Evolutionary conservation across 1,284 basidiomycete species (phyloP), one percentile per base, ranked within the genome.

Genomic region (Ganoderma resinaceum): DNA sequence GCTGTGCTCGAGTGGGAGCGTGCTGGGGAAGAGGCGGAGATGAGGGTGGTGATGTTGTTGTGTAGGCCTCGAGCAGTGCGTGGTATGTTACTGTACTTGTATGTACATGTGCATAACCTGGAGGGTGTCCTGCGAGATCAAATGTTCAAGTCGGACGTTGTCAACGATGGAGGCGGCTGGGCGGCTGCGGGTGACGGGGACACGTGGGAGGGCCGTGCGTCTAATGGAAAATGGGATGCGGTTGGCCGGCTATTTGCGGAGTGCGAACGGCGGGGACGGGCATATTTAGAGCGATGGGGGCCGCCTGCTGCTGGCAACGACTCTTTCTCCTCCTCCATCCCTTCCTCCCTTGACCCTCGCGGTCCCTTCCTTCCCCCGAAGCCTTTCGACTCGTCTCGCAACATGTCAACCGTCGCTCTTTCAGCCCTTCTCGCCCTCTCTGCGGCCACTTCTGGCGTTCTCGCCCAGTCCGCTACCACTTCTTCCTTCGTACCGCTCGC

Each of bases 401-500:
- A 87, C 14, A 38, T 85, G 85, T 76, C 81, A 65, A 76, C 76
- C 69, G 78, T 80, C 85, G 71, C 82, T 83, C 85, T 83, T 82
- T 84, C 80, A 61, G 74, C 78, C 65, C 72, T 86, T 53, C 66
- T 85, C 68, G 80, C 81, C 65, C 29, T 83, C 73, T 78, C 80
- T 72, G 78, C 80, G 72, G 77, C 78, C 63, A 71, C 79, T 43
- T 75, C 74, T 5, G 62, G 75, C 65, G 80, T 76, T 23, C 74
- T 81, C 62, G 83, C 80, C 60, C 84, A 85, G 74, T 76, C 66
- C 59, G 49, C 67, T 53, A 67, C 70, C 59, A 49, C 75, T 23
- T 66, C 71, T 63, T 66, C 63, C 72, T 73, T 74, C 59, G 82
- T 81, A 0, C 87, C 90, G 1, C 83, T 91, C 35, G 86, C 84